A percentile compares a stretch with the other conserved stretches of the same genome.
Conservation (phyloP, 208 protist species). For the Trypanosomatidae sp. region DNA sequence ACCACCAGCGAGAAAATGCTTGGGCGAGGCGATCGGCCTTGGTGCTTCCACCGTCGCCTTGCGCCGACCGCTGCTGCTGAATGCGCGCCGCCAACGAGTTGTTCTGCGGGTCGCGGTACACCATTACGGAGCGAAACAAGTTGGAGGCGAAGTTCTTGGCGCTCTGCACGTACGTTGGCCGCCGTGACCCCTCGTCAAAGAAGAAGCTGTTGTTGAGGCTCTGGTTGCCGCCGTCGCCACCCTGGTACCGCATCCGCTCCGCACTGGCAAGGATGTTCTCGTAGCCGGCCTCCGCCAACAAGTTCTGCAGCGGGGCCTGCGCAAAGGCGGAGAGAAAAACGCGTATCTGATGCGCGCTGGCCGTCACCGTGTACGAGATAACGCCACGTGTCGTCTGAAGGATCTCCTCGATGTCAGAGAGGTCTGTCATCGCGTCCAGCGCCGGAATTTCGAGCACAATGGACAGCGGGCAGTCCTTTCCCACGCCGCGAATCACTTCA, state of each 20-base stretch:
- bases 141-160: conserved; percentile 61
- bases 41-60: conserved; percentile 27
- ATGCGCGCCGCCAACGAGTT: conserved; percentile 68
- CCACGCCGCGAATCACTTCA: conserved; percentile 16
- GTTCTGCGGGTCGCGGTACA: conserved; percentile 43
- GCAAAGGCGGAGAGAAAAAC: conserved; percentile 60
- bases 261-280: conserved; percentile 45
- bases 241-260: conserved; percentile 29
- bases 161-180: conserved; percentile 59
- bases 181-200: conserved; percentile 44
- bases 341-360: conserved; percentile 52
- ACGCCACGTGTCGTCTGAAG: conserved; percentile 80
- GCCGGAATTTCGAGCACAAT: conserved; percentile 79
- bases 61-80: conserved; percentile 43
- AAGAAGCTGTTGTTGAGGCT: conserved; percentile 45
- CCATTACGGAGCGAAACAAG: conserved; percentile 59
- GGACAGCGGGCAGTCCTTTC: conserved; percentile 49
- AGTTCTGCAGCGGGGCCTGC: conserved; percentile 37
- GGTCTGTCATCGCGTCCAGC: conserved; percentile 48
- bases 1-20: conserved; percentile 74
- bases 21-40: conserved; percentile 47
- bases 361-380: conserved; percentile 78
- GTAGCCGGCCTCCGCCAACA: conserved; percentile 51
- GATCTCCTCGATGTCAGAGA: conserved; percentile 72
- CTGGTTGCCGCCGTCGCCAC: conserved; percentile 16